Conservation (phyloP, 208 protist species). For the Acanthamoeba healyi region DNA sequence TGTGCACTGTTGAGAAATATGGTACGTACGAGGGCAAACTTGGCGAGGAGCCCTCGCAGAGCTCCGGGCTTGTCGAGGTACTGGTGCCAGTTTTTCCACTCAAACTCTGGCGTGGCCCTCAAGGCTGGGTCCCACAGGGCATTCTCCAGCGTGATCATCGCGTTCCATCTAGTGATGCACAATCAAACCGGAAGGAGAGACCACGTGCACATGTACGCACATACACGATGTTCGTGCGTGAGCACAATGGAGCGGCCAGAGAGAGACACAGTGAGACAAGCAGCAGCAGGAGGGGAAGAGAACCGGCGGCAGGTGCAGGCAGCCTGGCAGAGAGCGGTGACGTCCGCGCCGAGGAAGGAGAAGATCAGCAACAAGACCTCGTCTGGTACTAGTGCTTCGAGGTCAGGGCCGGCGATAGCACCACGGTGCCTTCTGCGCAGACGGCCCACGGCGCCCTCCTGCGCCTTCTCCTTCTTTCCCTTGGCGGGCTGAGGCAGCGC, state of each 20-base stretch:
- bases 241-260: not conserved
- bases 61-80: not conserved
- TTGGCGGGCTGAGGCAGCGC: not conserved
- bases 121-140: not conserved
- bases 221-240: too few relatives aligned
- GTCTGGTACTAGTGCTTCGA: not conserved
- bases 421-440: too few relatives aligned
- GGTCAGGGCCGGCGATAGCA: not conserved
- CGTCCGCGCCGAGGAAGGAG: not conserved
- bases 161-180: not conserved
- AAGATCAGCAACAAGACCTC: conserved; percentile 26
- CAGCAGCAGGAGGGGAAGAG: too few relatives aligned
- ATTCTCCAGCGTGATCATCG: conserved; percentile 22
- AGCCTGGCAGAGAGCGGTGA: not conserved
- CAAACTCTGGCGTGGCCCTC: not conserved
- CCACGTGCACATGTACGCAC: too few relatives aligned
- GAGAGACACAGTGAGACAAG: not conserved
- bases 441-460: too few relatives aligned
- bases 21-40: not conserved
- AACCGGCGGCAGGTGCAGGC: not conserved
- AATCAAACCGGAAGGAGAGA: not conserved
- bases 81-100: not conserved
- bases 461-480: not conserved
- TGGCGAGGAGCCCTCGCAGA: not conserved
- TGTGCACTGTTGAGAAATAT: too few relatives aligned